Percentiles rank a stretch among this genome's conserved stretches.
These are phyloP conservation scores for Chaetomium sp. DNA, from an alignment of 2,329 filamentous ascomycete species.

Conservation along the genomic window DNA sequence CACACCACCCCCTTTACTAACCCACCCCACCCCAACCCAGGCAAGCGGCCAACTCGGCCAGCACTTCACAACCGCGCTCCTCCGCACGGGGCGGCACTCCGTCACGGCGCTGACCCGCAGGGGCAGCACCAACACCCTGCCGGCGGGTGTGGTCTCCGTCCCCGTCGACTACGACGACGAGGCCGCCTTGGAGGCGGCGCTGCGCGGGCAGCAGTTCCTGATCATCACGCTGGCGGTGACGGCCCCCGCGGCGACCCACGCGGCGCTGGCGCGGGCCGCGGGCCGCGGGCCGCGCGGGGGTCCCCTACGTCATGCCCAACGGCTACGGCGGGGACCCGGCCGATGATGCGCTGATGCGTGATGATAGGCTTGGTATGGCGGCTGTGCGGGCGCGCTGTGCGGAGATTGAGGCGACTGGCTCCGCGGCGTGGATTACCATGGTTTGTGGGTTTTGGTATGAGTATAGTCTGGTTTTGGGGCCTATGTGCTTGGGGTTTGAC, in stretches of 20 bases:
- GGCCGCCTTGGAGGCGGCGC: conserved; percentile 18
- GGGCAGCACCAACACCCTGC: background rate
- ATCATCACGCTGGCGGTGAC: conserved; percentile 51
- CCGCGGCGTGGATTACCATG: background rate
- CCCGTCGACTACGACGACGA: conserved; percentile 26
- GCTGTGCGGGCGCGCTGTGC: background rate
- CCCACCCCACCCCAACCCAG: background rate
- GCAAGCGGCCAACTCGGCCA: conserved; percentile 7
- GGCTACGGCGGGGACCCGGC: background rate
- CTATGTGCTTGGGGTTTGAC: background rate
- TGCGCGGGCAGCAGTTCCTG: conserved; percentile 42
- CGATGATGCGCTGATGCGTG: background rate
- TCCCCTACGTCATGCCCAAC: conserved; percentile 9
- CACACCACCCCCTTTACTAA: background rate
- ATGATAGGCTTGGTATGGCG: background rate
- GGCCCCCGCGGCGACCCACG: conserved; percentile 42
- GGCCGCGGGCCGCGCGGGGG: background rate
- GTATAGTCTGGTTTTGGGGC: background rate
- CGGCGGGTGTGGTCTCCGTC: conserved; percentile 20
- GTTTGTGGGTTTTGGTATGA: conserved; percentile 7
- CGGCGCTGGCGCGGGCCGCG: background rate
- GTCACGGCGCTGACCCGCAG: conserved; percentile 27
- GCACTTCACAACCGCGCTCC: conserved; percentile 6
- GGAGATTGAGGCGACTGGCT: conserved; percentile 2
- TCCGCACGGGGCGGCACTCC: conserved; percentile 22